Evolutionary conservation across 495 filamentous ascomycete genomes (phyloP), one percentile per base, ranked within the genome.

Genomic region (Penicillium bovifimosum): DNA sequence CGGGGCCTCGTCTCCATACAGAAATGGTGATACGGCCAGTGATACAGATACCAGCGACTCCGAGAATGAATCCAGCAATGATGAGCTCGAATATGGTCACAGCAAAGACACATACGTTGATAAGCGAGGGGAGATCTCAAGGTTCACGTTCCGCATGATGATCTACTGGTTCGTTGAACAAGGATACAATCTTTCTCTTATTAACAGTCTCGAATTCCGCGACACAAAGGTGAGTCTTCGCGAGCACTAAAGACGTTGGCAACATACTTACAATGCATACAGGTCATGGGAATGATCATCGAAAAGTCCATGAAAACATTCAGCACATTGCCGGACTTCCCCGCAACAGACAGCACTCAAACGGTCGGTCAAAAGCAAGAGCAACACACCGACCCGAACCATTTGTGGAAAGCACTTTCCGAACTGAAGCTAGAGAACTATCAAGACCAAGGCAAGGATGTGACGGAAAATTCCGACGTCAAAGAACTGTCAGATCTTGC

Each of bases 181-280:
- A 24, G 72, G 76, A 9, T 80, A 79, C 64, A 84, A 83, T 50
- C 66, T 83, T 8, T 77, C 81, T 20, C 66, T 85, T 2, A 69
- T 87, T 49, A 84, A 84, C 48, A 76, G 70, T 10, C 50, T 85
- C 16, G 78, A 84, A 47, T 82, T 75, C 57, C 63, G 65, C 32
- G 82, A 86, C 50, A 83, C 81, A 0, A 87, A 86, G 64, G 78
- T 80, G 58, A 27, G 49, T 29, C 0, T 16, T 51, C 14, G 9
- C 29, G 7, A n/a, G 16, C 6, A 3, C 16, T 1, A n/a, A 33
- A 13, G 5, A 26, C 3, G 6, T 46, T 1, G 20, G 20, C 2
- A 24, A 24, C 6, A 31, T 35, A 26, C 43, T 46, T 5, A 46
- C 16, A 34, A 9, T 46, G n/a, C 9, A 24, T 16, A 14, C 3